A percentile compares a stretch with the other conserved stretches of the same genome.
These are phyloP conservation scores for Erigeron canadensis DNA, from an alignment of 129 eudicot species.

Conservation along the genomic window DNA sequence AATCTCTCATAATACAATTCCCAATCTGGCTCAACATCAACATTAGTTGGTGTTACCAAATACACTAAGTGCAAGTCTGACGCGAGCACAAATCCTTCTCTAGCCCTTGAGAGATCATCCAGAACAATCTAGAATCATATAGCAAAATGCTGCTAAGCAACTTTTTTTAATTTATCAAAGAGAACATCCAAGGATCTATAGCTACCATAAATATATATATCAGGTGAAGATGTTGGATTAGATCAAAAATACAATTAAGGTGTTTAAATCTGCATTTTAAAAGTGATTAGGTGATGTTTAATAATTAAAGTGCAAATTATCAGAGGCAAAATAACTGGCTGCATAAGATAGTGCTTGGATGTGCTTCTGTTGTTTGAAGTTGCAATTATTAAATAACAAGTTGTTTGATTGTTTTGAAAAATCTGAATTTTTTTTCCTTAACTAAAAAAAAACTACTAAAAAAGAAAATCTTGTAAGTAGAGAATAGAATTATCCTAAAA, in stretches of 20 bases:
- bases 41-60: constrained; percentile 92
- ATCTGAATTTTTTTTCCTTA: background rate
- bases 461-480: background rate
- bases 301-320: background rate
- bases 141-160: background rate
- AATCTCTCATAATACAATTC: constrained; percentile 90
- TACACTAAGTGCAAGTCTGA: constrained; percentile 95
- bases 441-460: background rate
- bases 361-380: background rate
- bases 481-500: too few species aligned
- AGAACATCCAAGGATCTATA: constrained; percentile 9
- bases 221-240: background rate
- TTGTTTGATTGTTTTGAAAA: background rate
- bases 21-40: constrained; percentile 98
- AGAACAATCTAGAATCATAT: constrained; percentile 63
- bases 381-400: background rate
- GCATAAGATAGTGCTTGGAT: background rate
- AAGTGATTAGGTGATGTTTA: background rate
- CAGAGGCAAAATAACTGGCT: background rate
- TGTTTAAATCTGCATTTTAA: background rate
- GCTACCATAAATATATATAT: constrained; percentile 5
- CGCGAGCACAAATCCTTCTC: constrained; percentile 98
- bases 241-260: background rate
- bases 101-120: constrained; percentile 96
- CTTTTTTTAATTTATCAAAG: background rate